Evolutionary conservation across 1,284 basidiomycete species (phyloP), one percentile per base, ranked within the genome.

Genomic region (Melampsora abietis-canadensis): DNA sequence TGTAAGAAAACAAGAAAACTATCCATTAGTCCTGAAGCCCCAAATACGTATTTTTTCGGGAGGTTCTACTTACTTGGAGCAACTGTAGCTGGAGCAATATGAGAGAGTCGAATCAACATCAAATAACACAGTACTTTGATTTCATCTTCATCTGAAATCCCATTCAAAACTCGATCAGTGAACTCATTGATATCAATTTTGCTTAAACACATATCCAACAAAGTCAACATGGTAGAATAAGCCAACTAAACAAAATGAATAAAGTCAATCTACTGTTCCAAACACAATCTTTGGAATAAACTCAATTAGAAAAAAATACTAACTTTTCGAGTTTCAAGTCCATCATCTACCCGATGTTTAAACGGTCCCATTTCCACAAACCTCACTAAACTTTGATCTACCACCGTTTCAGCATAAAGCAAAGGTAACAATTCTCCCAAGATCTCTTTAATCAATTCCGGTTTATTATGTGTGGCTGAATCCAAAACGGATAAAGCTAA

Each of bases 71-170:
- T 37, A 82, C 80, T 78, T 19, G 78, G 77, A 8, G 78, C 64
- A 30, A 96, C 88, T 27, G 89, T 88, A 0, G 89, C 87, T 1
- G 92, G 91, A 0, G 92, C 90, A 24, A 94, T 87, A 80, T 91
- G 89, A 3, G 92, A 88, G 3, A 99, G 86, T 30, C 94, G 89
- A 84, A 94, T 92, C 46, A 98, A 86, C 84, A 97, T 91, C 87
- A 98, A 91, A 83, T 96, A 92, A 76, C 89, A 94, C 75, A 98
- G 87, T 54, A 96, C 92, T 84, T 98, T 98, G 85, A 99, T 91
- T 81, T 98, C 94, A 81, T 98, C 94, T 78, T 92, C 90, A 82
- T 99, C 95, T 0, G 86, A 84, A 12, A 98, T 87, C 1, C 93
- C 94, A 0, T 87, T 87, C 64, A 96, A 85, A 62, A 98, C 90